Base-by-base conservation (phyloP, 2,329 filamentous ascomycete species). In the Penicillium sp. region DNA sequence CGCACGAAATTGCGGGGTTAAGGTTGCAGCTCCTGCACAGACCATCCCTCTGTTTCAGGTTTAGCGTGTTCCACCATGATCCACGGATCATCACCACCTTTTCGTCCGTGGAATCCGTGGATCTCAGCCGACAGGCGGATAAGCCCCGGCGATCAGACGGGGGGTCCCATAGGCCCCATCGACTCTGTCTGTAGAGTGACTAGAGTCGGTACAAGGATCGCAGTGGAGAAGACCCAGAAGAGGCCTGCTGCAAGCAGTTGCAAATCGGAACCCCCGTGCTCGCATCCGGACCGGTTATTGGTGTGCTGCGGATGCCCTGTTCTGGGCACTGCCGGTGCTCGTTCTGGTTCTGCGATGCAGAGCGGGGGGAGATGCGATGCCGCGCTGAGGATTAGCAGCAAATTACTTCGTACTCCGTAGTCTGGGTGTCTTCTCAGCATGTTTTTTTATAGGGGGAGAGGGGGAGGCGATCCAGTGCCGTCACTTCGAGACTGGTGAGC, bases 1-100 rank as follows among this genome's bases (percentile, higher is more conserved):
- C 48, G 50, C 8, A 4, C 17, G 2, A 43, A 50, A 66, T 65
- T 69, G 65, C 62, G 67, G 67, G 67, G 67, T 67, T 69, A 67
- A 69, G 61, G 65, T 67, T 69, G 64, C 66, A 68, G 66, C 63
- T 66, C 12, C 45, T 47, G 51, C 55, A 59, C 55, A 38, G 55
- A 57, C 55, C 55, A 60, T 28, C n/a, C 7, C 1, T 6, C 25
- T 14, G 57, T n/a, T 53, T 56, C 4, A 12, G 43, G 48, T 20
- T 39, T 62, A 62, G 48, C 55, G 39, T 42, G 35, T 5, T 35
- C 25, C 45, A 34, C 50, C 45, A 34, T 22, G 39, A 59, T 47
- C 49, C 55, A 57, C 17, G 38, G 48, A 41, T 47, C 38, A 31
- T 5, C 39, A 2, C 6, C 22, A 35, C 6, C 22, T 35, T 35